These are phyloP conservation scores for Oxytropis ochrocephala DNA, from an alignment of 306 rosid genomes.

Conservation along the genomic window DNA sequence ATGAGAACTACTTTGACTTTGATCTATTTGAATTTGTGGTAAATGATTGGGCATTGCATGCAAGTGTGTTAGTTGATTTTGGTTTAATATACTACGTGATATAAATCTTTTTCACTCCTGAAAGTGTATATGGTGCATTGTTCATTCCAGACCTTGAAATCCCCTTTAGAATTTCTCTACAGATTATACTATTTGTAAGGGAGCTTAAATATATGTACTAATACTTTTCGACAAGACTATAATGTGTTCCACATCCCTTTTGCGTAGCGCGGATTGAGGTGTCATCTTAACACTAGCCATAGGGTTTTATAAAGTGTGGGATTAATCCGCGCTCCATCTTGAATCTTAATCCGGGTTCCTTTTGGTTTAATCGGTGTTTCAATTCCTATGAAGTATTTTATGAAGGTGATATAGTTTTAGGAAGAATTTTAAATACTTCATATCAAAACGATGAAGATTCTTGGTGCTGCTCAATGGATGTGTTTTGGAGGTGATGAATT, in stretches of 20 bases:
- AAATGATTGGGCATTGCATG: conserved; percentile 3
- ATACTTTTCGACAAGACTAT: background rate
- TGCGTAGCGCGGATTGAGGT: background rate
- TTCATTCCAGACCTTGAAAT: background rate
- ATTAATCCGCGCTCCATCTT: background rate
- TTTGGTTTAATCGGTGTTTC: too few relatives aligned
- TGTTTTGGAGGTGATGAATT: too few relatives aligned
- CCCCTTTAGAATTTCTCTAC: background rate
- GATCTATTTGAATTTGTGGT: conserved; percentile 5
- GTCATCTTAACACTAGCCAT: background rate
- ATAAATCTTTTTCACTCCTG: background rate
- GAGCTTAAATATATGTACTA: background rate
- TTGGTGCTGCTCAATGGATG: too few relatives aligned
- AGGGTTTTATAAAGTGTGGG: background rate
- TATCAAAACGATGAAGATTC: too few relatives aligned
- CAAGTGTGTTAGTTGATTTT: background rate
- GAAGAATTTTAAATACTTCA: too few relatives aligned
- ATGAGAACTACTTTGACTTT: background rate
- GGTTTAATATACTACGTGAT: background rate
- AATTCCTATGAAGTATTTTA: too few relatives aligned
- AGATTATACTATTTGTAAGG: background rate
- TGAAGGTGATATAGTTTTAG: too few relatives aligned
- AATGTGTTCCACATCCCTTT: background rate
- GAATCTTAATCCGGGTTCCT: background rate
- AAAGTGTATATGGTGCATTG: background rate